Conservation (phyloP, 768 basidiomycete genomes). For the Auriscalpium vulgare region DNA sequence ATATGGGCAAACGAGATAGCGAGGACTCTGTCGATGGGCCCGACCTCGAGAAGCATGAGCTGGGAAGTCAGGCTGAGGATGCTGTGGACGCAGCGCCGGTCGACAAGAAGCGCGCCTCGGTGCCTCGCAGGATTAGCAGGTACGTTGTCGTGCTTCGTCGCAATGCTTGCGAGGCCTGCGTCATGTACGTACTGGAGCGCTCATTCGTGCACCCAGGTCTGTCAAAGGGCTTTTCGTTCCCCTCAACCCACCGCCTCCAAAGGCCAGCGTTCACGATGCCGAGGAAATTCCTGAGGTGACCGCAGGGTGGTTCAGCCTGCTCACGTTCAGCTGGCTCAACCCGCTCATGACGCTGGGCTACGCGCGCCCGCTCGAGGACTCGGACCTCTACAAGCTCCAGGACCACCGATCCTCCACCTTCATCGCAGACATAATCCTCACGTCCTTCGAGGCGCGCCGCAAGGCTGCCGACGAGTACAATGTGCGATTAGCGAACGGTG, state of each 20-base stretch:
- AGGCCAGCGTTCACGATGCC: slow-evolving; percentile 51
- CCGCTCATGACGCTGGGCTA: slow-evolving; percentile 69
- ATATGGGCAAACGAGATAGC: no score
- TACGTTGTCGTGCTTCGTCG: not conserved
- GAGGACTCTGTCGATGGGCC: no score
- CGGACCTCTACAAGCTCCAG: slow-evolving; percentile 76
- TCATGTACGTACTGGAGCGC: no score
- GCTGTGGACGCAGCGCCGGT: not conserved
- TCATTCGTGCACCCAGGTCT: not conserved
- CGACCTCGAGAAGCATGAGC: no score
- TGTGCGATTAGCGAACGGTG: slow-evolving; percentile 52
- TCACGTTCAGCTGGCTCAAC: slow-evolving; percentile 74
- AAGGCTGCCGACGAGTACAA: slow-evolving; percentile 65
- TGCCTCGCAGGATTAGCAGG: not conserved
- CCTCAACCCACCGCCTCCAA: slow-evolving; percentile 32
- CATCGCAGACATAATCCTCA: slow-evolving; percentile 55
- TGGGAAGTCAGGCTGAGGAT: no score
- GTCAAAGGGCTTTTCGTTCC: slow-evolving; percentile 10
- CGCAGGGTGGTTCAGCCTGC: slow-evolving; percentile 47
- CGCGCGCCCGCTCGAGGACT: slow-evolving; percentile 67
- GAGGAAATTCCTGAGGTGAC: slow-evolving; percentile 55
- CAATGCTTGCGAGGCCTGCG: not conserved
- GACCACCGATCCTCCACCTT: slow-evolving; percentile 47
- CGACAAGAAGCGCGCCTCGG: not conserved
- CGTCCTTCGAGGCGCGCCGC: slow-evolving; percentile 53